Evolutionary conservation across 768 basidiomycete genomes (phyloP), one percentile per base, ranked within the genome.

Genomic region (Lactifluus pinguis): DNA sequence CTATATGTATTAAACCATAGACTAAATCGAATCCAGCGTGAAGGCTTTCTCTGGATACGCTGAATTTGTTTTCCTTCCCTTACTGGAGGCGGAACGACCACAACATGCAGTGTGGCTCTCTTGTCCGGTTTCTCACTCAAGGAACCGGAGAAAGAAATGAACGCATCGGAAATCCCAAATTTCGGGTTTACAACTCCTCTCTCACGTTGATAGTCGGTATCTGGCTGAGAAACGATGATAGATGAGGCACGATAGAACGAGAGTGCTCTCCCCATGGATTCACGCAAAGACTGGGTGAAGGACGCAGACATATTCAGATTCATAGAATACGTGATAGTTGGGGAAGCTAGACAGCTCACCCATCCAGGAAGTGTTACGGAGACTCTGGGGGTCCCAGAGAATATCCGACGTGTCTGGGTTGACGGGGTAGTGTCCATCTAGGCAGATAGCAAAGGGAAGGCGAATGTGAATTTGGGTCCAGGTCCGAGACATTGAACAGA

Each of bases 1-100:
- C 72, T 71, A 57, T 75, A 75, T 4, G 74, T 71, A 50, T 73
- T 76, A 62, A 70, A 75, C 75, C 74, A 76, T 30, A 76, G 56
- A 61, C 64, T 66, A 57, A 72, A 70, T n/a, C 66, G 67, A 49
- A 69, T 44, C 70, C 69, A 70, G 25, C 64, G 65, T 49, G 70
- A 69, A 29, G 68, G 60, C 57, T 65, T 47, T 66, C 62, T 48
- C 67, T 67, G n/a, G 63, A 57, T 38, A 67, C 53, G 42, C 59
- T 60, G 47, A 39, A 47, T 21, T 55, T 47, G 47, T 25, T 39
- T 29, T 4, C 38, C 55, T 62, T 47, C 47, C 30, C 51, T 54
- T 9, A 55, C 48, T 4, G 53, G 48, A 30, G 50, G 25, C 36
- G 51, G 58, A 14, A 36, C 50, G 34, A 59, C 48, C 21, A 55